A percentile compares a stretch with the other conserved stretches of the same genome.
Evolutionary conservation across 805 yeast genomes (phyloP).

Genomic region (Starmerella apis): DNA sequence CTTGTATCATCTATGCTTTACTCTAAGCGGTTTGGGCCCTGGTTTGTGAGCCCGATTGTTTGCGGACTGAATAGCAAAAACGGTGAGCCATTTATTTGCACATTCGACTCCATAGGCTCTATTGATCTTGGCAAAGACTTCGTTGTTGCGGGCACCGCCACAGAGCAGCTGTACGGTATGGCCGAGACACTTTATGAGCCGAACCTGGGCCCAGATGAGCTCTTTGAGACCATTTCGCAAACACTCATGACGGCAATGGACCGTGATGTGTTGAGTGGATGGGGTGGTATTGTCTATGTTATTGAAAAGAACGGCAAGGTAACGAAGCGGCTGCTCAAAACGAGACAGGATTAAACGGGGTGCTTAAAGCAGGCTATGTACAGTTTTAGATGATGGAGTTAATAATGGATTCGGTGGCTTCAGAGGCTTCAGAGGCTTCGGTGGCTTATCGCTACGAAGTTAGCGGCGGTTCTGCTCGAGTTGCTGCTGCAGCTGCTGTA

Average conservation of each 20-base stretch:
- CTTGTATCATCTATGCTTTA: constrained; percentile 82
- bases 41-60: constrained; percentile 91
- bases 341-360: constrained; percentile 79
- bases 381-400: not conserved
- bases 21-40: constrained; percentile 84
- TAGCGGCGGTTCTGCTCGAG: not conserved
- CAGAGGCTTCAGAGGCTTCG: no score
- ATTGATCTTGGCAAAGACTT: constrained; percentile 91
- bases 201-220: constrained; percentile 81
- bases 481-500: constrained; percentile 3
- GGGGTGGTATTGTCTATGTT: constrained; percentile 95
- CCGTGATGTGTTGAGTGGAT: constrained; percentile 94
- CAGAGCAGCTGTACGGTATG: constrained; percentile 97
- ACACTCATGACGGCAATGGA: constrained; percentile 89
- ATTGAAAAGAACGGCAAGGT: constrained; percentile 62
- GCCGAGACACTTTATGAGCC: constrained; percentile 96
- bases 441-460: no score
- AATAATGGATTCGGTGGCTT: no score
- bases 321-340: constrained; percentile 72
- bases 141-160: constrained; percentile 89
- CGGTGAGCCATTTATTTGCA: constrained; percentile 80
- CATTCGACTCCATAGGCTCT: constrained; percentile 93
- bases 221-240: constrained; percentile 91
- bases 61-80: constrained; percentile 86
- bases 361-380: not conserved